Base-by-base conservation (phyloP, 2,329 filamentous ascomycete genomes). In the Xylaria sp. region DNA sequence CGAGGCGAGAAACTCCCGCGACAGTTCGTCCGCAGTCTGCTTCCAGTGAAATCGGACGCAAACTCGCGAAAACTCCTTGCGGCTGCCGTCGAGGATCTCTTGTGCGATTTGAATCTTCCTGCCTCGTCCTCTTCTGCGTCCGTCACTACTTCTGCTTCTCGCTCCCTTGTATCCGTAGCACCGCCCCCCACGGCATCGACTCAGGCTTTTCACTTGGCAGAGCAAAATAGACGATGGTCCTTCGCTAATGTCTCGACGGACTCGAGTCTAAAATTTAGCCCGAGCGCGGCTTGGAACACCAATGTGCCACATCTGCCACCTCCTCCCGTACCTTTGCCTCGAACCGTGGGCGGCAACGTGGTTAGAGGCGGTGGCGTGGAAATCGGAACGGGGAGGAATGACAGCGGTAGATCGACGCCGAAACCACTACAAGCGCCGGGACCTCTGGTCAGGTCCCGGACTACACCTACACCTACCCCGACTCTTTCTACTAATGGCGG, bases 1-100 rank as follows among this genome's bases (percentile, higher is more conserved):
- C 87, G 85, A 71, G 89, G 87, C 12, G 92, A 94, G 79, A 85
- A 92, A 2, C 90, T 97, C 64, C 94, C 94, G 0, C 94, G 93
- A 72, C 90, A 94, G 73, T 85, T 97, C 2, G 90, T 92, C 0
- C 85, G 93, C 49, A 86, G 91, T 61, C 83, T 96, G 3, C 88
- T 97, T 48, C 94, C 94, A 0, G 82, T 83, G 0, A 79, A 80
- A 8, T 83, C 86, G 0, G 88, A 93, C 72, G 75, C 85, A 0
- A 82, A 86, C 39, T 82, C 88, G 0, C 86, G 89, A 64, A 87
- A 90, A 69, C 81, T 88, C 23, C 81, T 94, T 9, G 86, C 90
- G 20, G 84, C 87, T 52, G 86, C 87, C 1, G 83, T 94, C 20
- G 83, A 83, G 36, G 83, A 85, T 43, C 62, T 78, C 25, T 66